Conservation (phyloP, 2,329 filamentous ascomycete species). For the Pseudogymnoascus sp. region DNA sequence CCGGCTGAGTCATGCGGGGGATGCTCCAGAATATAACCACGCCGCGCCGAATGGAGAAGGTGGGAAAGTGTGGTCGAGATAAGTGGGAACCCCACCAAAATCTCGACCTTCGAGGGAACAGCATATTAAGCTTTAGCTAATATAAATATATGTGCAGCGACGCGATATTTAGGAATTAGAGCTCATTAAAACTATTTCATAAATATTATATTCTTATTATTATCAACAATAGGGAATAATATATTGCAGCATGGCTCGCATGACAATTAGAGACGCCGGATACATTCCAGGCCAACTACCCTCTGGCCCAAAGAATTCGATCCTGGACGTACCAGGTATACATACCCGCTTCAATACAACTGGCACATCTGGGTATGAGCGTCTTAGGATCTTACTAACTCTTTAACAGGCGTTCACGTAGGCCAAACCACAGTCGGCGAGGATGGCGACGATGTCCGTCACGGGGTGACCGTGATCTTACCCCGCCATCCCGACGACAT, state of each 20-base stretch:
- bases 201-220: not conserved
- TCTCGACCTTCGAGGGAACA: not conserved
- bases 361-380: not conserved
- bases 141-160: not conserved
- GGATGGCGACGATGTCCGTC: constrained; percentile 21
- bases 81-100: constrained; percentile 4
- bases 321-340: constrained; percentile 25
- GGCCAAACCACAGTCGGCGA: constrained; percentile 25
- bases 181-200: not conserved
- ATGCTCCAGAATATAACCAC: not conserved
- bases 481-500: constrained; percentile 25
- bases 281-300: constrained; percentile 24
- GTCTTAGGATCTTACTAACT: not conserved
- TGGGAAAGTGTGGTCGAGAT: not conserved
- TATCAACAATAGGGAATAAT: not conserved
- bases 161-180: not conserved
- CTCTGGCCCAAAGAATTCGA: constrained; percentile 25
- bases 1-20: constrained; percentile 7
- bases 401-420: constrained; percentile 22
- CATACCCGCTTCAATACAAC: not conserved
- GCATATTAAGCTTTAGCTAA: not conserved
- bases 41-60: not conserved
- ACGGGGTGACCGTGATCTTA: constrained; percentile 27
- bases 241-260: constrained; percentile 15
- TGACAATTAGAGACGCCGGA: constrained; percentile 24